Conservation (phyloP, 2,329 filamentous ascomycete species). For the Incumbomyces lentus region DNA sequence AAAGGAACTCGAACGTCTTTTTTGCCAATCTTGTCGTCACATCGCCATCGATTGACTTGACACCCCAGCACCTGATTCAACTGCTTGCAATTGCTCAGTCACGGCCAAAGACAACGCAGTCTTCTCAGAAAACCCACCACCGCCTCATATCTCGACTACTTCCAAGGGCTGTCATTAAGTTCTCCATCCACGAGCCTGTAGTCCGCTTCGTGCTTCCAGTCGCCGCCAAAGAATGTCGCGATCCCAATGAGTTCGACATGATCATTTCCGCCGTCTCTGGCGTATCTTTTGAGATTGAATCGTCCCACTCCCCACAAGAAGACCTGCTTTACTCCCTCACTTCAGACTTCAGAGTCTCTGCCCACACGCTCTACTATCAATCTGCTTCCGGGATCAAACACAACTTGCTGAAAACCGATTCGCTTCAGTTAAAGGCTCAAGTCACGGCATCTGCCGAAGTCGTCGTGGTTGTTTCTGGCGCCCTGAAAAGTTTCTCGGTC, state of each 20-base stretch:
- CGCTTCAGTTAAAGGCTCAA: conserved; percentile 75
- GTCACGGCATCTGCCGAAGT: conserved; percentile 78
- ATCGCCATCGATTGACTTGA: conserved; percentile 85
- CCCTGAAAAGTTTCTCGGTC: conserved; percentile 74
- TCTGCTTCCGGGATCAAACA: conserved; percentile 73
- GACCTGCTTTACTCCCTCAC: conserved; percentile 79
- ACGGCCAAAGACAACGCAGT: conserved; percentile 34
- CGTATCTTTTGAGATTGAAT: conserved; percentile 84
- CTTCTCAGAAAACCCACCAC: conserved; percentile 39
- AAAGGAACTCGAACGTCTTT: conserved; percentile 89
- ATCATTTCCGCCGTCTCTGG: conserved; percentile 94
- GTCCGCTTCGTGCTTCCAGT: conserved; percentile 79
- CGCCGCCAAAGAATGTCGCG: conserved; percentile 42
- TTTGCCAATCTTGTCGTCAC: conserved; percentile 95
- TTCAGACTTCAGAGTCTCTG: conserved; percentile 71
- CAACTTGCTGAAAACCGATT: conserved; percentile 78
- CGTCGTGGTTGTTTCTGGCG: conserved; percentile 67
- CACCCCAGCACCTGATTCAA: conserved; percentile 81
- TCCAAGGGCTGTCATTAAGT: conserved; percentile 87
- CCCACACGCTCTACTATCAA: conserved; percentile 89
- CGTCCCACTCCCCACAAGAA: conserved; percentile 78
- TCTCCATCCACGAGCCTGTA: conserved; percentile 94
- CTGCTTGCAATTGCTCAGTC: conserved; percentile 64
- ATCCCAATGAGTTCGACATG: conserved; percentile 78
- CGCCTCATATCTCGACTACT: conserved; percentile 78